These are phyloP conservation scores for Begonia peltatifolia DNA, from an alignment of 306 rosid species.

Conservation along the genomic window DNA sequence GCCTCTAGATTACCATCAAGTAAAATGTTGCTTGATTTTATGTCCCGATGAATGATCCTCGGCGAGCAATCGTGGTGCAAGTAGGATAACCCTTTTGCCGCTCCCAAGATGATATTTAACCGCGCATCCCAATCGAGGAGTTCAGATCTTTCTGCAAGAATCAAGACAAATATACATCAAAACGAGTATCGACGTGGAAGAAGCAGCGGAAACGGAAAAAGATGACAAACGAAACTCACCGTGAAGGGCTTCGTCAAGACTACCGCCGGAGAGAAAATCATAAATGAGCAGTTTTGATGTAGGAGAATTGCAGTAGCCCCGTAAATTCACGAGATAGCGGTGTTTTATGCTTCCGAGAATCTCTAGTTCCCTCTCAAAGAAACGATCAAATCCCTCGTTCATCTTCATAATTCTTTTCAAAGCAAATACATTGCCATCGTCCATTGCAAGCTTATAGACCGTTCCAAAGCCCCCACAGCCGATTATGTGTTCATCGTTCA, in stretches of 20 bases:
- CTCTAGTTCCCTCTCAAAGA: conserved; percentile 95
- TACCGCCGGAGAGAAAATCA: conserved; percentile 88
- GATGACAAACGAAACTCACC: conserved; percentile 34
- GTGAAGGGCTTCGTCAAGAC: conserved; percentile 94
- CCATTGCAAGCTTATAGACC: conserved; percentile 96
- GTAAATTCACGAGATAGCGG: conserved; percentile 83
- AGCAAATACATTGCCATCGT: conserved; percentile 89
- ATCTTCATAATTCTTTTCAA: conserved; percentile 77
- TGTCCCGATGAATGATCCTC: conserved; percentile 91
- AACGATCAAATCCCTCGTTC: conserved; percentile 91
- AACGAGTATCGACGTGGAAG: background rate
- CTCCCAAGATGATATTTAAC: conserved; percentile 89
- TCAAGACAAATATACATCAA: background rate
- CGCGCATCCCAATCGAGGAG: conserved; percentile 96
- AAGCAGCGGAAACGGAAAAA: background rate
- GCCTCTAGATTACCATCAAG: conserved; percentile 92
- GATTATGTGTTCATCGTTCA: conserved; percentile 78
- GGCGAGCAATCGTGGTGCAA: conserved; percentile 98
- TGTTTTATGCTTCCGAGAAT: conserved; percentile 98
- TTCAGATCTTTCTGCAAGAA: conserved; percentile 63
- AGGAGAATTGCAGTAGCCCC: conserved; percentile 98
- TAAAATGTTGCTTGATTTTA: conserved; percentile 90
- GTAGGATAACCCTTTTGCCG: conserved; percentile 97
- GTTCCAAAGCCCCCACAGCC: conserved; percentile 93
- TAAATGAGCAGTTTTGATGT: conserved; percentile 85